phyloP scores from a whole-genome alignment of 1,284 basidiomycete genomes.

The Papiliotrema laurentii region DNA sequence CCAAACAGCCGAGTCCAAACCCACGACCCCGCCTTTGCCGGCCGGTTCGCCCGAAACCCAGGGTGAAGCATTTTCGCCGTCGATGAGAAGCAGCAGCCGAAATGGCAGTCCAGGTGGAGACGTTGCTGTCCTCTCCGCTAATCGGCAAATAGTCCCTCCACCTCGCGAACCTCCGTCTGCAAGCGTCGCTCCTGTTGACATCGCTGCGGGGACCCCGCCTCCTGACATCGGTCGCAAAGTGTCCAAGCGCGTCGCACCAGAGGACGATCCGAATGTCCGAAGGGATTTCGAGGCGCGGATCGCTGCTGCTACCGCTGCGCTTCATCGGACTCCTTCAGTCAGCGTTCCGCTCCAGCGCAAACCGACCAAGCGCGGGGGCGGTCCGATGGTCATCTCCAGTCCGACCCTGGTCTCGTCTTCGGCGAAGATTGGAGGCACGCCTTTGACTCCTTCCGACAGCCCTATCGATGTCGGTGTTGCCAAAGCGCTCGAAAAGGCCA shows the following conservation, averaged over 20 bases:
- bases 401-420: conserved; percentile 39
- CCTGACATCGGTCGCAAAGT: neutral
- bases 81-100: no score
- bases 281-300: conserved; percentile 44
- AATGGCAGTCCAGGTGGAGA: no score
- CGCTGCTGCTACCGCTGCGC: conserved; percentile 37
- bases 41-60: no score
- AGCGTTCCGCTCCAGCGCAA: conserved; percentile 21
- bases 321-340: conserved; percentile 36
- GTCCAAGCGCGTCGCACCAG: conserved; percentile 14
- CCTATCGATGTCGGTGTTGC: conserved; percentile 5
- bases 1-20: no score
- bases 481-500: conserved; percentile 23
- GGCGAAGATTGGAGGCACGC: conserved; percentile 22
- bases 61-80: no score
- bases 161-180: no score
- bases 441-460: conserved; percentile 14
- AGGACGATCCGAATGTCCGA: conserved; percentile 29
- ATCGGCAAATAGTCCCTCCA: no score
- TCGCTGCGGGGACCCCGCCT: neutral
- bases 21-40: no score
- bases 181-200: neutral
- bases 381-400: conserved; percentile 29
- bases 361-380: conserved; percentile 26
- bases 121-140: no score